Conservation (phyloP, 2,329 filamentous ascomycete genomes). For the Fusarium sp. region DNA sequence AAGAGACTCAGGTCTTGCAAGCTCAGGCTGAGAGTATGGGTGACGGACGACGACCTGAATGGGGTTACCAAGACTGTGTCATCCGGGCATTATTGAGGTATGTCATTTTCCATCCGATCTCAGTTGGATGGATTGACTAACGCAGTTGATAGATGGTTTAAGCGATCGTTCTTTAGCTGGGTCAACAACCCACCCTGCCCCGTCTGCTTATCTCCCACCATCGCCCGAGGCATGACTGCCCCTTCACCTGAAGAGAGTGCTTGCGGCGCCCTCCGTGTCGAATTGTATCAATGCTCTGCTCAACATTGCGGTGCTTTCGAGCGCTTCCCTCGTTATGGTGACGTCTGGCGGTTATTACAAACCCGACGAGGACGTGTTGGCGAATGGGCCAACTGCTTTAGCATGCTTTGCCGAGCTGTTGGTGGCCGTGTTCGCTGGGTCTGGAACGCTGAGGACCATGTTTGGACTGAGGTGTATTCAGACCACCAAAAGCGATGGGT, state of each 20-base stretch:
- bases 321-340: slow-evolving; percentile 92
- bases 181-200: slow-evolving; percentile 94
- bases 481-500: slow-evolving; percentile 94
- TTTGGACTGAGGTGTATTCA: slow-evolving; percentile 98
- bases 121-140: slow-evolving; percentile 27
- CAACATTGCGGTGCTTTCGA: slow-evolving; percentile 81
- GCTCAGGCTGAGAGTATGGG: slow-evolving; percentile 91
- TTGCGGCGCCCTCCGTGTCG: slow-evolving; percentile 86
- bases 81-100: slow-evolving; percentile 87
- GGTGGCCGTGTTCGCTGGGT: slow-evolving; percentile 95
- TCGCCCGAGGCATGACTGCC: slow-evolving; percentile 83
- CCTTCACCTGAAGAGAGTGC: slow-evolving; percentile 91
- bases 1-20: slow-evolving; percentile 87
- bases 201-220: slow-evolving; percentile 83
- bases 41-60: slow-evolving; percentile 82
- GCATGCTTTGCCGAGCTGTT: slow-evolving; percentile 95
- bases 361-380: slow-evolving; percentile 87
- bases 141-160: slow-evolving; percentile 76
- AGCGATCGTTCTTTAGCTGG: slow-evolving; percentile 93
- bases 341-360: slow-evolving; percentile 92
- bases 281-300: slow-evolving; percentile 89
- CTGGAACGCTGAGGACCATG: slow-evolving; percentile 97
- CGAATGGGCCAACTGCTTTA: slow-evolving; percentile 99
- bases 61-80: slow-evolving; percentile 98
- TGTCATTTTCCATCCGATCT: slow-evolving; percentile 47